Base-by-base conservation (phyloP, 148 eudicot genomes). In the Persicaria maculosa region DNA sequence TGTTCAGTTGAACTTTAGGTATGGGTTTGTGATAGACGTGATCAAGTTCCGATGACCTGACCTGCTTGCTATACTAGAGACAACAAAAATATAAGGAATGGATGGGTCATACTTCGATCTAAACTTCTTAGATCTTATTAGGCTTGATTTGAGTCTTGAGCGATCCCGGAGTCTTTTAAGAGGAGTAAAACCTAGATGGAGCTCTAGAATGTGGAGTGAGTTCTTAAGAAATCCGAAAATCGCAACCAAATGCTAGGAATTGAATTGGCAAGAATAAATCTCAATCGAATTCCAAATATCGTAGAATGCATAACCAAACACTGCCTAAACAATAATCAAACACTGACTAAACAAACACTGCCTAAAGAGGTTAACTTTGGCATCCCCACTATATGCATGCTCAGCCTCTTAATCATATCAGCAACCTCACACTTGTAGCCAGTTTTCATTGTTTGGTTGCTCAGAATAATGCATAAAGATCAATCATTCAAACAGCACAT, bases 371-470 rank as follows among this genome's bases (percentile, higher is more conserved):
- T 31, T 8, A 1, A 59, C 40, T 59, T 20, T 59, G 67, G 10
- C 12, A 31, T 36, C 45, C 68, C 68, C 68, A 64, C 68, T 36
- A 64, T 64, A 12, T 64, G 68, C 68, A 64, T 64, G 68, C 68
- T 64, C 6, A 36, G 25, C 14, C 68, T 64, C n/a, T 10, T 64
- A 64, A 64, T 64, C 68, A 64, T 64, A 64, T 36, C 68, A 64
- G 45, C 68, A 64, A 64, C 44, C 68, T 64, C 68, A 64, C 68
- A 64, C 68, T 64, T 64, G 68, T 64, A 64, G 68, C 68, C 44
- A 31, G 44, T 64, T 64, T 64, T 64, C 45, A 64, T 31, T 64
- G 44, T 64, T 64, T 64, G n/a, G 68, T 64, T 31, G 46, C 68
- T 64, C 68, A 36, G 44, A 64, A 64, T 64, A 31, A 36, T 64